Evolutionary conservation across 148 eudicot genomes (phyloP).

Genomic region (Beta vulgaris): DNA sequence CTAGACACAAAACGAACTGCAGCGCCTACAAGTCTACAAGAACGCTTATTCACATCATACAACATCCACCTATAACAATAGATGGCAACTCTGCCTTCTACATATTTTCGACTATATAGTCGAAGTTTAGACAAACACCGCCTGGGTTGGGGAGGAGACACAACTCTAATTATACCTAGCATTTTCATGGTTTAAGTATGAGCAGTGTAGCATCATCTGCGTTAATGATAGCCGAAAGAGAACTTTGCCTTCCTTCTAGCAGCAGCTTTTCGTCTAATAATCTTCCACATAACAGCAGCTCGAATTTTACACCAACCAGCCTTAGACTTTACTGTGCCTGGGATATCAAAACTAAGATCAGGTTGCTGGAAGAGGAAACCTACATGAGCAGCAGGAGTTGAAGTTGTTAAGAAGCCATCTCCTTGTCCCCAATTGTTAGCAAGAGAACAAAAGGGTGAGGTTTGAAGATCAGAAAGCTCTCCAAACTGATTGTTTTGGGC

Average conservation of each 20-base stretch:
- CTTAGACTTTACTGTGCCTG: slow-evolving; percentile 41
- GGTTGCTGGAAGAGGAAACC: slow-evolving; percentile 30
- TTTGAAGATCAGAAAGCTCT: slow-evolving; percentile 30
- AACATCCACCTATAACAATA: background rate
- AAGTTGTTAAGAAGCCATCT: slow-evolving; percentile 25
- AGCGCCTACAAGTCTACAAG: slow-evolving; percentile 7
- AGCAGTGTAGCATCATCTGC: slow-evolving; percentile 9
- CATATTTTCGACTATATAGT: background rate
- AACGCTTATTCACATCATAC: slow-evolving; percentile 14
- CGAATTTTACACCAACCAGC: slow-evolving; percentile 66
- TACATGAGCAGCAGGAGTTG: slow-evolving; percentile 25
- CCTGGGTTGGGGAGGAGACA: slow-evolving; percentile 21
- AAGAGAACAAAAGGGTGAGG: slow-evolving; percentile 16
- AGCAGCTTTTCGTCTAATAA: slow-evolving; percentile 48
- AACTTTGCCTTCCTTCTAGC: slow-evolving; percentile 37
- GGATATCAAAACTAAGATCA: slow-evolving; percentile 18
- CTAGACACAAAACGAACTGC: background rate
- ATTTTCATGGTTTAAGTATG: background rate
- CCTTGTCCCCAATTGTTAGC: slow-evolving; percentile 36
- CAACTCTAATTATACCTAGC: slow-evolving; percentile 5
- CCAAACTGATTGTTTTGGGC: slow-evolving; percentile 22
- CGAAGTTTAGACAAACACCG: slow-evolving; percentile 13
- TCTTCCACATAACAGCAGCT: slow-evolving; percentile 65
- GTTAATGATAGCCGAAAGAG: slow-evolving; percentile 17
- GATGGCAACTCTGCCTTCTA: slow-evolving; percentile 9